Conservation (phyloP, 1,139 yeast genomes). For the Scheffersomyces illinoinensis region DNA sequence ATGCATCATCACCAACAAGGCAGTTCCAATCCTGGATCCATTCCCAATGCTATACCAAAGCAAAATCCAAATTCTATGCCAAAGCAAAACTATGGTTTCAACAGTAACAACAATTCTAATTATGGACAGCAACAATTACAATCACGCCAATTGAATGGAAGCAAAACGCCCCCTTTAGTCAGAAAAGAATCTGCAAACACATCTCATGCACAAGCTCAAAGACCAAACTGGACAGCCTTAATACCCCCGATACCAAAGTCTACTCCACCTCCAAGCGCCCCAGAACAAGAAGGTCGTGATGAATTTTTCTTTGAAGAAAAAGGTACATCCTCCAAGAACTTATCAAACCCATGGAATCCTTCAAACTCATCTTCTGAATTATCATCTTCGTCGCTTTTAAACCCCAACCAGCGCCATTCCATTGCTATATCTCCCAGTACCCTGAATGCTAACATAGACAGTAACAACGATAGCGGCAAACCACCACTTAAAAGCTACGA, state of each 20-base stretch:
- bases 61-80: not conserved
- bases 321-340: not conserved
- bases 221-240: constrained; percentile 23
- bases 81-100: not conserved
- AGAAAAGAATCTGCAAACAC: not conserved
- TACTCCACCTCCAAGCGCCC: constrained; percentile 6
- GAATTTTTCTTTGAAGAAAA: constrained; percentile 1
- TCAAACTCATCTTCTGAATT: not conserved
- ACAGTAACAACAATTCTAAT: not conserved
- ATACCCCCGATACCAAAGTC: constrained; percentile 30
- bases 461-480: not conserved
- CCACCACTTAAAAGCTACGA: not conserved
- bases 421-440: constrained; percentile 19
- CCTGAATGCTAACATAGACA: constrained; percentile 3
- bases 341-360: constrained; percentile 2
- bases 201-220: not conserved
- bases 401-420: constrained; percentile 14
- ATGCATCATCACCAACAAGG: not conserved
- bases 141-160: constrained; percentile 6
- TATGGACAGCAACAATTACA: not conserved
- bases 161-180: not conserved
- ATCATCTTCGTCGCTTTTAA: constrained; percentile 1
- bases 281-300: not conserved
- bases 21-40: not conserved
- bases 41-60: not conserved